These are phyloP conservation scores for Lepidium africanum DNA, from an alignment of 345 rosid genomes.

Conservation along the genomic window DNA sequence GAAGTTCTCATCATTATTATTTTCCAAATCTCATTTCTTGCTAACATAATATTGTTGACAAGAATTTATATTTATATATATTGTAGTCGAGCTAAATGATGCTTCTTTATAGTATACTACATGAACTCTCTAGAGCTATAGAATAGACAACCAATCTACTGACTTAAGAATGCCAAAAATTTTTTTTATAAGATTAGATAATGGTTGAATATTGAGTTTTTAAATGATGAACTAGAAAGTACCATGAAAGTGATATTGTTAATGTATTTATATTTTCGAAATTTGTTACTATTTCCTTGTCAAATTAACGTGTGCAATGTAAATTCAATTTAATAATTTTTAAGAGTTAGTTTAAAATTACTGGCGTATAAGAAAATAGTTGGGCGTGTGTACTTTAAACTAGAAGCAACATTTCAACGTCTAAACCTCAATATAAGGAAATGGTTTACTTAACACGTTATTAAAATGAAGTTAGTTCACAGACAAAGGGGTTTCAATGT, in stretches of 20 bases:
- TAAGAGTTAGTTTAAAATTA: not conserved
- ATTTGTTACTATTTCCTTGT: not conserved
- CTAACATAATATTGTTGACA: not conserved
- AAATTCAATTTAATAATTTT: not conserved
- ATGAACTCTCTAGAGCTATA: not conserved
- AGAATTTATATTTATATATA: not conserved
- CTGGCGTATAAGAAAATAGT: not conserved
- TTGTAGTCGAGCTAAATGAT: not conserved
- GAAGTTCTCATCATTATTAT: not conserved
- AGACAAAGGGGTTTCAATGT: not conserved
- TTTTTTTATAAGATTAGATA: not conserved
- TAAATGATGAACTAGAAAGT: constrained; percentile 2
- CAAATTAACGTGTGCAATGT: not conserved
- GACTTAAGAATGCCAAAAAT: not conserved
- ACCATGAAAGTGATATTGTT: constrained; percentile 2
- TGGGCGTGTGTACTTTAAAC: not conserved
- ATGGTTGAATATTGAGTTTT: not conserved
- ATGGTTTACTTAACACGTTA: constrained; percentile 1
- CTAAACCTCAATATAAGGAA: constrained; percentile 14
- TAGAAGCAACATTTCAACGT: constrained; percentile 7
- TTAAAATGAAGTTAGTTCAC: not conserved
- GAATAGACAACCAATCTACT: not conserved
- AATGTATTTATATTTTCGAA: not conserved
- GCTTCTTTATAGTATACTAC: not conserved
- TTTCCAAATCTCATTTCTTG: not conserved